A percentile compares a stretch with the other conserved stretches of the same genome.
phyloP scores from a whole-genome alignment of 2,329 filamentous ascomycete genomes.

The Xylariales sp. region DNA sequence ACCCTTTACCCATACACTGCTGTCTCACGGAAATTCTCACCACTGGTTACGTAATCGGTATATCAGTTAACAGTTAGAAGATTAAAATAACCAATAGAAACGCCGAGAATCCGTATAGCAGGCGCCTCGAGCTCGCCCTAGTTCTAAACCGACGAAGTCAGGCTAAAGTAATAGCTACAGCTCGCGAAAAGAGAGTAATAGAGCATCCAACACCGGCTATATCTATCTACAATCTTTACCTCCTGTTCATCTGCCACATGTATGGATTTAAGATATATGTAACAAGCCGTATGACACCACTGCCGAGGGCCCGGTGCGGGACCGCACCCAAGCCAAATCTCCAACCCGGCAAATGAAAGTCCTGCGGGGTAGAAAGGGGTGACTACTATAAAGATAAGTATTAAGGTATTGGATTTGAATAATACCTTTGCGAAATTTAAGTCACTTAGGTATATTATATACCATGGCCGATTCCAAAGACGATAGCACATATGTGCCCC shows the following conservation, averaged over 20 bases:
- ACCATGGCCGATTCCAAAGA: constrained; percentile 38
- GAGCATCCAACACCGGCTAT: neutral
- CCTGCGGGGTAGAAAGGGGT: constrained; percentile 30
- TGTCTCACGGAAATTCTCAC: no score
- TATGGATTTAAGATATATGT: neutral
- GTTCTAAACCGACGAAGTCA: no score
- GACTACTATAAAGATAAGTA: neutral
- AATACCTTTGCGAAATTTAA: neutral
- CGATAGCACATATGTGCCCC: constrained; percentile 49
- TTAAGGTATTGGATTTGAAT: constrained; percentile 7
- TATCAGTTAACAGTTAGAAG: no score
- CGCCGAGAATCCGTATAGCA: no score
- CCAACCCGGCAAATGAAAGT: constrained; percentile 30
- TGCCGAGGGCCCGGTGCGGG: constrained; percentile 29
- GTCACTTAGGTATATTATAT: neutral
- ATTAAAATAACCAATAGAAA: no score
- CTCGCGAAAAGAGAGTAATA: neutral
- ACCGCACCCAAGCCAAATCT: constrained; percentile 16
- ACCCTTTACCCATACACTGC: no score
- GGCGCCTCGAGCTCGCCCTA: no score
- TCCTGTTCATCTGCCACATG: neutral
- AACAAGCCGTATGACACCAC: neutral
- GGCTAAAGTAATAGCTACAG: no score
- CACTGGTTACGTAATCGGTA: no score
- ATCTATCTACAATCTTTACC: neutral